Evolutionary conservation across 345 rosid genomes (phyloP).

Genomic region (Populus alba): DNA sequence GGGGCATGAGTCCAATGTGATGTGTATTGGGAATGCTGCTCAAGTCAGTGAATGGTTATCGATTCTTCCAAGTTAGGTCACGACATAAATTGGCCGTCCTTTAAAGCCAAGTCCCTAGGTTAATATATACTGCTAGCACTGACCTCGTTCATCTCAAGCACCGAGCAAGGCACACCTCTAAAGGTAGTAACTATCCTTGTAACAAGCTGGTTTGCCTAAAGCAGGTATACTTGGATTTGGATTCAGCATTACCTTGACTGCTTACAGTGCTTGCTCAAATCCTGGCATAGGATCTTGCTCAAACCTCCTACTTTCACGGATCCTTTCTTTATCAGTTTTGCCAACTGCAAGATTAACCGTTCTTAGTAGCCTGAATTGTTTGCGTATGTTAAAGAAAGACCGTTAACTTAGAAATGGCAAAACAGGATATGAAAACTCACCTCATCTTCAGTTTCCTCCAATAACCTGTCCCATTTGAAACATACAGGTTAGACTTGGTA

Average conservation of each 20-base stretch:
- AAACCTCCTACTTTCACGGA: constrained; percentile 68
- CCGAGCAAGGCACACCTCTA: not conserved
- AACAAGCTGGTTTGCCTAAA: not conserved
- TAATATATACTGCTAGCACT: not conserved
- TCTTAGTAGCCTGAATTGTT: not conserved
- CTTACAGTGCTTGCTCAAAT: constrained; percentile 71
- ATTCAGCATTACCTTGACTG: constrained; percentile 46
- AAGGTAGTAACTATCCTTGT: not conserved
- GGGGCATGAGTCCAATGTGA: not conserved
- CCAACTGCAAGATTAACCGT: constrained; percentile 46
- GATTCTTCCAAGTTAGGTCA: constrained; percentile 6
- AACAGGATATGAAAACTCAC: constrained; percentile 34
- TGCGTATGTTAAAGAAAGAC: not conserved
- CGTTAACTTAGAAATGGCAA: constrained; percentile 9
- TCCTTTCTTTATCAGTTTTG: constrained; percentile 70
- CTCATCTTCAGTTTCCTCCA: constrained; percentile 94
- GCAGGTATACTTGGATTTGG: not conserved
- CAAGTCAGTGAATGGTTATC: not conserved
- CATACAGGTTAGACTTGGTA: constrained; percentile 4
- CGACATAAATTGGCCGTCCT: not conserved
- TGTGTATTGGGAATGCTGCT: not conserved
- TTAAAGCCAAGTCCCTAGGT: not conserved
- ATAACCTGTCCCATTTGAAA: constrained; percentile 48
- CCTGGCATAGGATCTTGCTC: constrained; percentile 70
- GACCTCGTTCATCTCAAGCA: not conserved